Conservation (phyloP, 179 eudicot genomes). For the Nepenthes alata region DNA sequence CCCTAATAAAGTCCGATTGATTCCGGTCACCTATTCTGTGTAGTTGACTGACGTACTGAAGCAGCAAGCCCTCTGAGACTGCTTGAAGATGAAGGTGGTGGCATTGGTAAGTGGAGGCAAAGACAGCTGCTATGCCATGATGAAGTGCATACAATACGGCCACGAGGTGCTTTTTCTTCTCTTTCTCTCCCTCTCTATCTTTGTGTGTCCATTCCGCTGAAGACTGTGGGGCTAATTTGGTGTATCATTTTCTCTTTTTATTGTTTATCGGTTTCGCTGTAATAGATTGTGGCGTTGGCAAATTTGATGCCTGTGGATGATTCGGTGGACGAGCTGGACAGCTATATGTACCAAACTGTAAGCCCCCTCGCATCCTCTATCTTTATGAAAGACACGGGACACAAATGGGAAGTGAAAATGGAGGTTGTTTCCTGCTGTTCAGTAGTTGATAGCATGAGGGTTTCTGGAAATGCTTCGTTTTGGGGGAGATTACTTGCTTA, state of each 20-base stretch:
- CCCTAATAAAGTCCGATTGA: no score
- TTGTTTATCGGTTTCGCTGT: neutral
- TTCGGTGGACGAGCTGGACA: constrained; percentile 82
- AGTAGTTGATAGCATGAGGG: no score
- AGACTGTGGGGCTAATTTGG: neutral
- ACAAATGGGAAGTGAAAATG: neutral
- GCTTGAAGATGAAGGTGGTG: constrained; percentile 70
- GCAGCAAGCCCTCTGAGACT: no score
- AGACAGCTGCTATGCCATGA: constrained; percentile 97
- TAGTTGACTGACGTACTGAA: no score
- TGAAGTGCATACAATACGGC: constrained; percentile 84
- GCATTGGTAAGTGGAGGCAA: constrained; percentile 93
- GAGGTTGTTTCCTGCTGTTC: neutral
- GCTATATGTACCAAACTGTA: constrained; percentile 99
- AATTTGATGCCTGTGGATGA: constrained; percentile 90
- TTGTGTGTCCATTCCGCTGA: neutral
- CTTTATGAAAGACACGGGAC: neutral
- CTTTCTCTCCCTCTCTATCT: neutral
- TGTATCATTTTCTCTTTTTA: neutral
- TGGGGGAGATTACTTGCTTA: no score
- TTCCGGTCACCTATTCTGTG: no score
- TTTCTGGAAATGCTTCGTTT: no score
- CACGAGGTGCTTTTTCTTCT: constrained; percentile 46
- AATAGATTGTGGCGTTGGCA: constrained; percentile 92
- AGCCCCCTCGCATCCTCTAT: constrained; percentile 4